Conservation (phyloP, 225 moss, liverwort and hornwort genomes). For the Marchantia paleacea region DNA sequence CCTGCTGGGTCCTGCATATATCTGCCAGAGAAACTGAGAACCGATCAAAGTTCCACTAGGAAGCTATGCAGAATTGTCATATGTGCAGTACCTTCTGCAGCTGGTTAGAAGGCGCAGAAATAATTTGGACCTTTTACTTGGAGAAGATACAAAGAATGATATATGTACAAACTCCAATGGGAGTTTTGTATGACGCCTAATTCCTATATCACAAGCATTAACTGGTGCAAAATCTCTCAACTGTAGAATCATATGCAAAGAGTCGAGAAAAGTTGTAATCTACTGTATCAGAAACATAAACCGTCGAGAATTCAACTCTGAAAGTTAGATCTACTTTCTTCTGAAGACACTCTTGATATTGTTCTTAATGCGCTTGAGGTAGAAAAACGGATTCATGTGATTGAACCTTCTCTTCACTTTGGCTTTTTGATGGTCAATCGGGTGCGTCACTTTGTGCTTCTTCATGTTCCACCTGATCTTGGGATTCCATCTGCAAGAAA, state of each 20-base stretch:
- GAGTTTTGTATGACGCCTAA: not conserved
- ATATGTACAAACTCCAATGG: not conserved
- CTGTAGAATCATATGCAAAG: not conserved
- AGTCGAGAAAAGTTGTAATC: not conserved
- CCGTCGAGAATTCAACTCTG: not conserved
- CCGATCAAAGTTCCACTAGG: not conserved
- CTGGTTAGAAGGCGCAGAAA: not conserved
- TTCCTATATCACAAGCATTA: not conserved
- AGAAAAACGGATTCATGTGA: constrained; percentile 62
- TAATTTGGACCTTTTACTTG: not conserved
- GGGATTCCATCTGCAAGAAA: constrained; percentile 31
- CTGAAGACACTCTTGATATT: constrained; percentile 40
- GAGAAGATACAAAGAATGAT: not conserved
- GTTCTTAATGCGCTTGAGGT: constrained; percentile 55
- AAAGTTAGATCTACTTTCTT: not conserved
- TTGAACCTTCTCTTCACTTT: constrained; percentile 51
- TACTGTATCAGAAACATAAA: not conserved
- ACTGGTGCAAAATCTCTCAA: not conserved
- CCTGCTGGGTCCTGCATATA: not conserved
- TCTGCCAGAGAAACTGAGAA: not conserved
- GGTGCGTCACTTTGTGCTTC: constrained; percentile 54
- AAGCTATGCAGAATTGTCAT: not conserved
- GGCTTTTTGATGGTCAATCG: constrained; percentile 44
- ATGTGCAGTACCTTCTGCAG: not conserved
- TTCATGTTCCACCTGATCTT: constrained; percentile 38